These are phyloP conservation scores for Schizonepeta tenuifolia DNA, from an alignment of 257 asterid genomes.

Conservation along the genomic window DNA sequence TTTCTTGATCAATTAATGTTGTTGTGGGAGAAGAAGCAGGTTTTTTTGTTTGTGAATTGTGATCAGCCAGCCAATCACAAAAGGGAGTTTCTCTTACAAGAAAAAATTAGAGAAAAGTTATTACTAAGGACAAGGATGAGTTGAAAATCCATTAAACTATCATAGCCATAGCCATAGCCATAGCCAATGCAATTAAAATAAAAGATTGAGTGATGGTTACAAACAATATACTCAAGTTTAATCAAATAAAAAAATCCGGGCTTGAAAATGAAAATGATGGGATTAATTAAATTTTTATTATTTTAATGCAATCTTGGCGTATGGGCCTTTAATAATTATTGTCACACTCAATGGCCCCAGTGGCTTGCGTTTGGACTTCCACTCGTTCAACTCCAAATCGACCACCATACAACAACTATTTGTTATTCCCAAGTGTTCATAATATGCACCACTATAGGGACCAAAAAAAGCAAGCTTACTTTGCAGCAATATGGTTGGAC, in stretches of 20 bases:
- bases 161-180: too few species aligned
- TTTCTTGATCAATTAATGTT: not conserved
- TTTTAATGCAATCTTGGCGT: constrained; percentile 14
- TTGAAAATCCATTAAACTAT: not conserved
- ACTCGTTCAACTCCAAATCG: not conserved
- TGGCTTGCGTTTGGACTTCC: constrained; percentile 22
- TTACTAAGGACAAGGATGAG: constrained; percentile 18
- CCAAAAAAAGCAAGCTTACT: too few species aligned
- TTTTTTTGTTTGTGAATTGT: not conserved
- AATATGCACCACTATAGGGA: constrained; percentile 9
- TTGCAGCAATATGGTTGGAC: constrained; percentile 14
- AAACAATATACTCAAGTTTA: constrained; percentile 34
- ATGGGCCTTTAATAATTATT: constrained; percentile 21
- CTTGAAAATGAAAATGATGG: constrained; percentile 18
- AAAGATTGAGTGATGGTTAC: constrained; percentile 31
- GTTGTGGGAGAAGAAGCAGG: not conserved
- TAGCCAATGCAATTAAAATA: constrained; percentile 37
- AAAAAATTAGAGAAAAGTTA: constrained; percentile 9
- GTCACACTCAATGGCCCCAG: constrained; percentile 37
- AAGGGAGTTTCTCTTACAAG: constrained; percentile 21
- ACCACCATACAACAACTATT: not conserved
- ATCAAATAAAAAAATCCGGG: constrained; percentile 17
- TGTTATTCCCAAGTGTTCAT: not conserved
- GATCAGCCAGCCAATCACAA: constrained; percentile 12
- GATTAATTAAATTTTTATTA: not conserved